phyloP scores from a whole-genome alignment of 768 basidiomycete genomes.

The Termitomyces sp. region DNA sequence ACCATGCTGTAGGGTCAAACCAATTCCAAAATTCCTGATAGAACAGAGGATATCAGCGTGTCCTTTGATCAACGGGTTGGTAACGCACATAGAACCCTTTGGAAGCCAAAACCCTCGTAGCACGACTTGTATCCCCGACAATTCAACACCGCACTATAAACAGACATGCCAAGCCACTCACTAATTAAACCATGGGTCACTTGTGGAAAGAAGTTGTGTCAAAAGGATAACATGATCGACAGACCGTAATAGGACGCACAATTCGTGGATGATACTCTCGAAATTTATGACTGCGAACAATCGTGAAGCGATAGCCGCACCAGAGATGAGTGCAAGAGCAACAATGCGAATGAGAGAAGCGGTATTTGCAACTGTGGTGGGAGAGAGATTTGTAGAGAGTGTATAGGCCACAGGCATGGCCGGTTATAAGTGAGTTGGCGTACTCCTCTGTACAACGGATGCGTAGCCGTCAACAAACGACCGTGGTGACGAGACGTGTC shows the following conservation, averaged over 20 bases:
- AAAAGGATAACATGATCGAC: constrained; percentile 1
- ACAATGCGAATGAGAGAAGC: constrained; percentile 87
- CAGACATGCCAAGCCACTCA: constrained; percentile 37
- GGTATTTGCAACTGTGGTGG: constrained; percentile 77
- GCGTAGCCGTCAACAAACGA: neutral
- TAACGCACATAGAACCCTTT: constrained; percentile 90
- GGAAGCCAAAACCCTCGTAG: constrained; percentile 84
- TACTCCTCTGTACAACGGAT: constrained; percentile 7
- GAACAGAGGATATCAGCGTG: neutral
- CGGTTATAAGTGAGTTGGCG: constrained; percentile 18
- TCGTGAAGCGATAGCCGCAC: constrained; percentile 91
- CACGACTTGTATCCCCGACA: constrained; percentile 55
- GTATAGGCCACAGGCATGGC: constrained; percentile 73
- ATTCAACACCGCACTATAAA: constrained; percentile 10
- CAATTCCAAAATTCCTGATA: constrained; percentile 98
- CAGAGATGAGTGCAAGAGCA: constrained; percentile 86
- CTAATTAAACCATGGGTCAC: constrained; percentile 99
- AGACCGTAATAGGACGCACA: constrained; percentile 49
- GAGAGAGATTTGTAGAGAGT: constrained; percentile 65
- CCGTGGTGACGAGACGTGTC: constrained; percentile 1
- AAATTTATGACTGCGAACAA: constrained; percentile 97
- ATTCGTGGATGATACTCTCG: constrained; percentile 99
- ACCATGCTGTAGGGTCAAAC: constrained; percentile 99
- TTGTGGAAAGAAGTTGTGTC: constrained; percentile 10
- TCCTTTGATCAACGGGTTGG: neutral